phyloP scores from a whole-genome alignment of 176 grass and related monocot species.

The Bolboschoenus planiculmis region DNA sequence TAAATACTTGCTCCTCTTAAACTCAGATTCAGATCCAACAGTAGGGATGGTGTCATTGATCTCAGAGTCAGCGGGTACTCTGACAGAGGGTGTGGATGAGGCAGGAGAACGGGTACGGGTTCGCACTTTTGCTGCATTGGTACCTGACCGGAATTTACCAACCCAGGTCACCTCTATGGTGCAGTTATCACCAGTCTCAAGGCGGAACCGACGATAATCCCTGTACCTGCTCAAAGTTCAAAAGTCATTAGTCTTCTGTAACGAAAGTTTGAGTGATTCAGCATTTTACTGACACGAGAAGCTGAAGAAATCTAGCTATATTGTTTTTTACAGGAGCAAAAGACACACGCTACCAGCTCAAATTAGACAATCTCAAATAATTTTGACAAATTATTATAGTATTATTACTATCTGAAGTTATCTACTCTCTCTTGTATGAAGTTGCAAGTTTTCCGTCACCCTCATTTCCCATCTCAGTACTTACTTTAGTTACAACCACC shows the following conservation, averaged over 20 bases:
- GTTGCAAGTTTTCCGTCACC: background rate
- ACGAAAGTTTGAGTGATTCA: background rate
- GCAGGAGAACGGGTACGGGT: background rate
- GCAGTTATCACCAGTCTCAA: slow-evolving; percentile 48
- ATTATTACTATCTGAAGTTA: background rate
- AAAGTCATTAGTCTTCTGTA: background rate
- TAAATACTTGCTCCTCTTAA: slow-evolving; percentile 60
- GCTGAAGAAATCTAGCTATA: background rate
- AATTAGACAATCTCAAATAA: background rate
- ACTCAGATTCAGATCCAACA: slow-evolving; percentile 69
- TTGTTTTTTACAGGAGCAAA: background rate
- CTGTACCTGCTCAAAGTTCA: slow-evolving; percentile 31
- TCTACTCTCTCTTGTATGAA: background rate
- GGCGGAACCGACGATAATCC: slow-evolving; percentile 73
- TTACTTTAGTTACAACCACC: background rate
- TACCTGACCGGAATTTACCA: slow-evolving; percentile 81
- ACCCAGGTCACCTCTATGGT: slow-evolving; percentile 38
- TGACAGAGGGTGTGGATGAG: background rate
- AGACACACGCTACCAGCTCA: background rate
- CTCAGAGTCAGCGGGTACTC: slow-evolving; percentile 35
- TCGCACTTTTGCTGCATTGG: slow-evolving; percentile 51
- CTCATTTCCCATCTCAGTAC: background rate
- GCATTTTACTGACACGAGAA: background rate
- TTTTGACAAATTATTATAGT: background rate
- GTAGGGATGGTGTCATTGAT: slow-evolving; percentile 84